Base-by-base conservation (phyloP, 2,329 filamentous ascomycete species). In the Cytospora mali region DNA sequence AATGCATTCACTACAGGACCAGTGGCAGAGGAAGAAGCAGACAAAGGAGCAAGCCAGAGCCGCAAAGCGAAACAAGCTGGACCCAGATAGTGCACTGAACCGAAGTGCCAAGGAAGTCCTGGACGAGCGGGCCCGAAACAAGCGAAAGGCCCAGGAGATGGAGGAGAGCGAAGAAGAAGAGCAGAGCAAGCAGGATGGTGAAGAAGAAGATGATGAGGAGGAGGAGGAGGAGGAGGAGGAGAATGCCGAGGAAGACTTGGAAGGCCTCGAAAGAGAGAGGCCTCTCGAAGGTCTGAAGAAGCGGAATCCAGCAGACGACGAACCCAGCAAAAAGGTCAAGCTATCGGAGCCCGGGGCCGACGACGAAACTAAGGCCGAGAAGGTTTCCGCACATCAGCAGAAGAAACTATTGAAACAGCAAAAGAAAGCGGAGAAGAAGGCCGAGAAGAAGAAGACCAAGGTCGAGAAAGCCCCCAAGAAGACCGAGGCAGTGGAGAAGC, bases 11-110 rank as follows among this genome's bases (percentile, higher is more conserved):
- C 56, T 68, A 66, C 72, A 96, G 92, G 90, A 95, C 71, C 92
- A 97, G 88, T 96, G 93, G 92, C 88, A 88, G 75, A 89, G 89
- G 73, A 96, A 95, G 79, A 98, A 98, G 81, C 93, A 98, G 79
- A 94, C 92, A 56, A 97, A 96, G 75, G 90, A 92, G 75, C 85
- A 97, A 76, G 91, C 91, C 64, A 86, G 87, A 66, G 88, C 90
- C 68, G 91, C 92, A 61, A 93, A 93, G 78, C 85, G 89, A 73
- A 92, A 90, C 64, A 98, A 97, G 79, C 84, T 98, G 48, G 92
- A 98, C 71, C 93, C 95, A 28, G 92, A 94, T 68, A 93, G 92
- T 72, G 88, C 89, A 66, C 75, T 84, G 68, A 95, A 96, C 80
- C 81, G 80, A 67, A 95, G 88, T 68, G 94, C 93, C 65, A 94